phyloP scores from a whole-genome alignment of 2,329 filamentous ascomycete species.

The Fusarium proliferatum region DNA sequence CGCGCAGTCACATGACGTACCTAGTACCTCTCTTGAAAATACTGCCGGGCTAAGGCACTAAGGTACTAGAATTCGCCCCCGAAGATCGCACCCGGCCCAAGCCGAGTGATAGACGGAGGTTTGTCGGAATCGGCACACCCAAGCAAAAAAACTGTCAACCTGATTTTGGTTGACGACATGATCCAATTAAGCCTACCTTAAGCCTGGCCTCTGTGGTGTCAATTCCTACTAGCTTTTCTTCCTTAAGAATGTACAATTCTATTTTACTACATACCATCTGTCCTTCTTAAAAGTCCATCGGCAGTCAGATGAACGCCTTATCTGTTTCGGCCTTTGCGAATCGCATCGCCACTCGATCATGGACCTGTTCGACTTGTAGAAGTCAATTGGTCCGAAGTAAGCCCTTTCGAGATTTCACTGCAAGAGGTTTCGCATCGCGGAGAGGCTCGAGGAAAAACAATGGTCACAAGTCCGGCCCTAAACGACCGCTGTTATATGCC shows the following conservation, averaged over 20 bases:
- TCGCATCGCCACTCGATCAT: constrained; percentile 54
- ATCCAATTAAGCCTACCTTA: constrained; percentile 28
- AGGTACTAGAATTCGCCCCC: constrained; percentile 10
- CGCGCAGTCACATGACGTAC: constrained; percentile 49
- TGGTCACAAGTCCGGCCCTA: constrained; percentile 40
- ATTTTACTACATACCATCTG: constrained; percentile 7
- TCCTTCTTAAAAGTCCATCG: constrained; percentile 26
- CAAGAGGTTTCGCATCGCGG: constrained; percentile 48
- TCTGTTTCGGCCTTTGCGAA: constrained; percentile 52
- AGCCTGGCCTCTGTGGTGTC: constrained; percentile 7
- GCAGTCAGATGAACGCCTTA: constrained; percentile 56
- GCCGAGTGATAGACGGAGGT: constrained; percentile 42
- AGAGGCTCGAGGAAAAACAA: constrained; percentile 39
- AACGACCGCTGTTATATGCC: constrained; percentile 58
- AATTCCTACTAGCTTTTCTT: background rate
- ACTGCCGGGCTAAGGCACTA: background rate
- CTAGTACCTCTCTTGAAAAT: constrained; percentile 4
- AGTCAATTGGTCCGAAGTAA: constrained; percentile 52
- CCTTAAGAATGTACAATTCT: constrained; percentile 39
- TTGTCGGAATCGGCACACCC: constrained; percentile 43
- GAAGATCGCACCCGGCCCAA: constrained; percentile 41
- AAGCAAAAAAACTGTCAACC: constrained; percentile 43
- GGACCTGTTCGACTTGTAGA: constrained; percentile 61
- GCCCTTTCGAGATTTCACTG: constrained; percentile 40
- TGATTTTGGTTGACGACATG: constrained; percentile 41